phyloP scores from a whole-genome alignment of 305 asterid species.

The Solanum chacoense region DNA sequence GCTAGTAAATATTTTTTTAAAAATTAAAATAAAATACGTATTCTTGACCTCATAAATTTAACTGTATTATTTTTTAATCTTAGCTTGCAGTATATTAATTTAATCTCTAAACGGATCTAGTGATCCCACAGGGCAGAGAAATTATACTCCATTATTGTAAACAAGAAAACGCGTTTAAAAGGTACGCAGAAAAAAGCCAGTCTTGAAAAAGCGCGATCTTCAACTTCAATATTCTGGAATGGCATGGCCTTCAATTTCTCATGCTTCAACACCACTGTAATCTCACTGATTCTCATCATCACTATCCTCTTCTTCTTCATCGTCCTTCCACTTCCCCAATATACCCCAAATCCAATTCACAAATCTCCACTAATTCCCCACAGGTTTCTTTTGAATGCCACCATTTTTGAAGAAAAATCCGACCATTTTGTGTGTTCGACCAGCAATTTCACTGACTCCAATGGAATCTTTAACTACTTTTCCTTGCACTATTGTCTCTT shows the following conservation, averaged over 20 bases:
- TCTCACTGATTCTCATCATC: conserved; percentile 29
- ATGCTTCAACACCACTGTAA: conserved; percentile 20
- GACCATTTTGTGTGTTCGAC: conserved; percentile 28
- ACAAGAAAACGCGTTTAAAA: background rate
- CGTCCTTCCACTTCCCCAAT: conserved; percentile 9
- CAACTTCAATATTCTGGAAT: conserved; percentile 11
- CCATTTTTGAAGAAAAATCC: background rate
- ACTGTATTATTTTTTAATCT: background rate
- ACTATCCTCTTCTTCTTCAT: conserved; percentile 36
- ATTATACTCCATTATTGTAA: background rate
- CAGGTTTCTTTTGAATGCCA: conserved; percentile 17
- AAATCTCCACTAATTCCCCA: background rate
- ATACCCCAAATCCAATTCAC: conserved; percentile 9
- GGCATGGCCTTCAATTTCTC: conserved; percentile 39
- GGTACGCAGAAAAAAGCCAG: background rate
- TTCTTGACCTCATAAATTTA: background rate
- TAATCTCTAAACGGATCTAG: background rate
- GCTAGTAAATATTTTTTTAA: background rate
- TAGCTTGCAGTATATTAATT: background rate
- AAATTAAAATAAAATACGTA: background rate
- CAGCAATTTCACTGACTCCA: conserved; percentile 23
- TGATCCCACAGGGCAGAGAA: background rate
- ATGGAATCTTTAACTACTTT: conserved; percentile 59
- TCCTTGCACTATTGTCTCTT: conserved; percentile 58
- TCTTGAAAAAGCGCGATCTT: background rate